Conservation (phyloP, 2,329 filamentous ascomycete species). For the Aspergillus nomiae region DNA sequence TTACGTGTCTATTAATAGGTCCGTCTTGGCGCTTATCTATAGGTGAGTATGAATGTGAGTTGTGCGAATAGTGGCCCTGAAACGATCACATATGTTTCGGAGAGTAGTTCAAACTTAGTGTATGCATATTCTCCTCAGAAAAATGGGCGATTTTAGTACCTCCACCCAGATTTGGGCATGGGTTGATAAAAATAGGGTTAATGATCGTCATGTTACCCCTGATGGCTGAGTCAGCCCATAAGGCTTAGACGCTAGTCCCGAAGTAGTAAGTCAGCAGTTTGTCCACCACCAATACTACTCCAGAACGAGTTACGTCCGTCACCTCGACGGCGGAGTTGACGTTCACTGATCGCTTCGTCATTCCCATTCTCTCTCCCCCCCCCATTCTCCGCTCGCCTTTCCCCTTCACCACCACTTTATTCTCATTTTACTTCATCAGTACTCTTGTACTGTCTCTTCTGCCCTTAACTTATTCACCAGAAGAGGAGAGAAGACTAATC, state of each 20-base stretch:
- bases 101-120: not conserved
- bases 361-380: not conserved
- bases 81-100: not conserved
- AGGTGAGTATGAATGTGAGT: not conserved
- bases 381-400: not conserved
- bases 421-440: not conserved
- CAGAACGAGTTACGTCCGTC: not conserved
- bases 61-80: not conserved
- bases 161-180: not conserved
- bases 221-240: conserved; percentile 1
- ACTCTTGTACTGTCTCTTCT: not conserved
- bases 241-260: not conserved
- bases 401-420: not conserved
- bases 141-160: not conserved
- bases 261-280: not conserved
- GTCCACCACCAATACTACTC: not conserved
- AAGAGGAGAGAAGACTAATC: not conserved
- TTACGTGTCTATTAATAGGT: not conserved
- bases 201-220: conserved; percentile 4
- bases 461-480: too few relatives aligned
- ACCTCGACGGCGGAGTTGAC: not conserved
- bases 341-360: not conserved
- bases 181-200: conserved; percentile 1
- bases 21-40: not conserved
- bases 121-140: not conserved